These are phyloP conservation scores for Betula pendula DNA, from an alignment of 306 rosid genomes.

Conservation along the genomic window DNA sequence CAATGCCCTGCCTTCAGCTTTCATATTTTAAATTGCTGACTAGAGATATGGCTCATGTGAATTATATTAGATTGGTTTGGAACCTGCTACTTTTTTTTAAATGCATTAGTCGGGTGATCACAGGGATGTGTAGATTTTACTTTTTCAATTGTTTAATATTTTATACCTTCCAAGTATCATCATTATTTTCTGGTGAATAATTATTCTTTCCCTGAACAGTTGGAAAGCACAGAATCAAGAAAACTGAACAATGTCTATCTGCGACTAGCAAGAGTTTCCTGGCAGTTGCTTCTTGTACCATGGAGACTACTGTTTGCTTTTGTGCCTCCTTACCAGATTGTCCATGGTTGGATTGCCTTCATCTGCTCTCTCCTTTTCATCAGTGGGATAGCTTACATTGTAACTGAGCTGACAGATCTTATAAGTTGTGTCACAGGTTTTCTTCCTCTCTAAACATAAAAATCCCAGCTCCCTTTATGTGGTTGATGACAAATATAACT, in stretches of 20 bases:
- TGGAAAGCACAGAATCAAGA: constrained; percentile 60
- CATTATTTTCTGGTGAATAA: constrained; percentile 19
- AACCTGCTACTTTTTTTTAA: not conserved
- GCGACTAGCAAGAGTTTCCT: constrained; percentile 50
- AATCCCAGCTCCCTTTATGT: constrained; percentile 21
- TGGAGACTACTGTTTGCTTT: constrained; percentile 87
- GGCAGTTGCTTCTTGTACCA: constrained; percentile 70
- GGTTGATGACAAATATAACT: constrained; percentile 17
- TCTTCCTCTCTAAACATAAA: constrained; percentile 27
- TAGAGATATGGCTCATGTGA: not conserved
- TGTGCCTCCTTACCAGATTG: constrained; percentile 84
- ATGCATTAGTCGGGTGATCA: not conserved
- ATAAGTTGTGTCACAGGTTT: constrained; percentile 97
- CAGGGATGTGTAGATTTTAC: not conserved
- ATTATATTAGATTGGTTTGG: not conserved
- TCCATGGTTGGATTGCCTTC: constrained; percentile 96
- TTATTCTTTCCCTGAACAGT: constrained; percentile 48
- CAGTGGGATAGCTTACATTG: constrained; percentile 82
- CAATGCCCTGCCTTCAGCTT: not conserved
- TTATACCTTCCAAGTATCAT: constrained; percentile 1
- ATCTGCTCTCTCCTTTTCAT: constrained; percentile 78
- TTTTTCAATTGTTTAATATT: not conserved
- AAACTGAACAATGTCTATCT: constrained; percentile 40
- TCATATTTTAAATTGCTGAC: not conserved
- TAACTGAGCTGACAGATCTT: constrained; percentile 81